A percentile compares a stretch with the other conserved stretches of the same genome.
Conservation (phyloP, 2,329 filamentous ascomycete species). For the Diaporthe nobilis region DNA sequence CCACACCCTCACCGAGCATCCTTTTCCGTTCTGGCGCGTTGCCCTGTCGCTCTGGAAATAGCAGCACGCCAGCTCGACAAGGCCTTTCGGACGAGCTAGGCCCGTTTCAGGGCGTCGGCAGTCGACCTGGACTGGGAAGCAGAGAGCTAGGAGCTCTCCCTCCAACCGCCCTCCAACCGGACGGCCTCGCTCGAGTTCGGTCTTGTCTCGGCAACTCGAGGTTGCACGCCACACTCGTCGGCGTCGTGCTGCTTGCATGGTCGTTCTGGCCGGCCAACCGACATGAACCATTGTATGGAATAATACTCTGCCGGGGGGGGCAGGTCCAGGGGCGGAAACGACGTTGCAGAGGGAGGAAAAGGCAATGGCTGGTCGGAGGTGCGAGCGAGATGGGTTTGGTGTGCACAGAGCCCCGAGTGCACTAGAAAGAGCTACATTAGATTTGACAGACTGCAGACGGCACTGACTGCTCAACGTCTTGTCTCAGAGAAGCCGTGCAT, state of each 20-base stretch:
- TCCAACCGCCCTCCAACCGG: conserved; percentile 39
- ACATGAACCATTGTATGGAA: not conserved
- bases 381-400: not conserved
- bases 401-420: too few species aligned
- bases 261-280: not conserved
- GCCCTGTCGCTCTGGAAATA: conserved; percentile 13
- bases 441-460: conserved; percentile 4
- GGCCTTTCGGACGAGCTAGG: conserved; percentile 28
- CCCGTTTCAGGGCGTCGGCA: conserved; percentile 21
- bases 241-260: not conserved
- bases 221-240: conserved; percentile 26
- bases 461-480: conserved; percentile 7
- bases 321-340: not conserved
- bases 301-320: not conserved
- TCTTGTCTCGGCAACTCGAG: conserved; percentile 32
- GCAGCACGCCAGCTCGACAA: conserved; percentile 11
- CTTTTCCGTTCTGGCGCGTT: conserved; percentile 12
- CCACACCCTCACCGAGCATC: conserved; percentile 14
- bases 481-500: not conserved
- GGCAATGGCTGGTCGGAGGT: conserved; percentile 10
- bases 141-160: conserved; percentile 1
- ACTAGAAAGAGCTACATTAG: not conserved
- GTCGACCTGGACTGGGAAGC: not conserved
- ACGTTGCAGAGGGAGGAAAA: not conserved
- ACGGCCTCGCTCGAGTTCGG: conserved; percentile 29